Percentiles rank a stretch among this genome's conserved stretches.
These are phyloP conservation scores for Yarrowia yakushimensis DNA, from an alignment of 805 yeast species.

Conservation along the genomic window DNA sequence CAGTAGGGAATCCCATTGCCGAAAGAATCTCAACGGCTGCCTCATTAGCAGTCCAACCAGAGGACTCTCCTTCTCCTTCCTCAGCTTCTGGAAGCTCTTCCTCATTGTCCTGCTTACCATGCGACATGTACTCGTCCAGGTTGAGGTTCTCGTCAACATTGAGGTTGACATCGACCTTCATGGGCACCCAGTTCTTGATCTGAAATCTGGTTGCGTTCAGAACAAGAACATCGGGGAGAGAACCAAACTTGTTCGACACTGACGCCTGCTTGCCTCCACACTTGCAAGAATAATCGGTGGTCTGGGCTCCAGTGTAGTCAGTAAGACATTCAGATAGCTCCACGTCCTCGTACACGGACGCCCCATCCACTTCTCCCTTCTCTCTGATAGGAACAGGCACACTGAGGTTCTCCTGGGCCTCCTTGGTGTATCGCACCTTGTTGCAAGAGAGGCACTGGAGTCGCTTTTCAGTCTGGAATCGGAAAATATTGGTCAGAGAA, in stretches of 20 bases:
- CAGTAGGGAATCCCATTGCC: conserved; percentile 85
- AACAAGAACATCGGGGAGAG: conserved; percentile 68
- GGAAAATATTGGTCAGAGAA: conserved; percentile 55
- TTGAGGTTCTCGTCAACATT: conserved; percentile 45
- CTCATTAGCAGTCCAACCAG: conserved; percentile 45
- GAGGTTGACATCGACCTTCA: conserved; percentile 74
- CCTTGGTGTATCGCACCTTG: conserved; percentile 54
- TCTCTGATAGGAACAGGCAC: conserved; percentile 49
- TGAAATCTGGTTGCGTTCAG: conserved; percentile 76
- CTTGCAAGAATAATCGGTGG: conserved; percentile 62
- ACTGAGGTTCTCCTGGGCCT: conserved; percentile 60
- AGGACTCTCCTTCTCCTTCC: conserved; percentile 26
- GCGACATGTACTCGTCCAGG: conserved; percentile 44
- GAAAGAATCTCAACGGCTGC: conserved; percentile 51
- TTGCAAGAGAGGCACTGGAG: conserved; percentile 57
- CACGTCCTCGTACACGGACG: conserved; percentile 48
- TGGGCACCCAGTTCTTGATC: conserved; percentile 85
- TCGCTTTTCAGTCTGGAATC: conserved; percentile 63
- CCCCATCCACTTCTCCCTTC: conserved; percentile 42
- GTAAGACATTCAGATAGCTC: conserved; percentile 50
- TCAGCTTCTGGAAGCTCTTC: conserved; percentile 41
- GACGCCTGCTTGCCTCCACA: conserved; percentile 45
- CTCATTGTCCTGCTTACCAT: conserved; percentile 45
- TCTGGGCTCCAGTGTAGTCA: conserved; percentile 47
- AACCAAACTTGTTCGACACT: conserved; percentile 49